These are phyloP conservation scores for Aspergillus jensenii DNA, from an alignment of 2,329 filamentous ascomycete species.

Conservation along the genomic window DNA sequence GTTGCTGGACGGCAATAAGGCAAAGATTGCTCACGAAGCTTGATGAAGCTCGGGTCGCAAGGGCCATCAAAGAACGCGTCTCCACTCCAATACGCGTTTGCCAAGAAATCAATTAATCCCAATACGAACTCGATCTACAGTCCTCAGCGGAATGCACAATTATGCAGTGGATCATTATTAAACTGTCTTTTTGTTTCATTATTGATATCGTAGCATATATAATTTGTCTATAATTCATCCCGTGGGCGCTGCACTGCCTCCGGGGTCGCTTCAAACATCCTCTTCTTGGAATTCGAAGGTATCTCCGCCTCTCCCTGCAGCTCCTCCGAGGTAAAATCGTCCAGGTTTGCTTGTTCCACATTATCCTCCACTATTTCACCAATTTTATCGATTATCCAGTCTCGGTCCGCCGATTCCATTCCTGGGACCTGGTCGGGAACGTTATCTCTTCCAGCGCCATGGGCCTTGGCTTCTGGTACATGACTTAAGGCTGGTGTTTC, in stretches of 20 bases:
- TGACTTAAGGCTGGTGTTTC: conserved; percentile 19
- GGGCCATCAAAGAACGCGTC: conserved; percentile 18
- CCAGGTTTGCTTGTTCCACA: conserved; percentile 26
- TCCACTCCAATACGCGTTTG: conserved; percentile 33
- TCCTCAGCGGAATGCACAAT: background rate
- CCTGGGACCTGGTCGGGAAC: conserved; percentile 23
- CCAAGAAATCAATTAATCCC: conserved; percentile 22
- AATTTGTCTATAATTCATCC: conserved; percentile 38
- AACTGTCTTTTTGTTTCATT: too few relatives aligned
- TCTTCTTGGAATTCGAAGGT: conserved; percentile 48
- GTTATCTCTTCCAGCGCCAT: conserved; percentile 14
- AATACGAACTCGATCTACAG: background rate
- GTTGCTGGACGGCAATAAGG: background rate
- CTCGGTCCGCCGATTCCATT: conserved; percentile 23
- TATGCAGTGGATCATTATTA: too few relatives aligned
- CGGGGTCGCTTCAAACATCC: conserved; percentile 46
- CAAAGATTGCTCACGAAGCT: background rate
- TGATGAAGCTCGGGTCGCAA: conserved; percentile 4
- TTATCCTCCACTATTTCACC: conserved; percentile 38
- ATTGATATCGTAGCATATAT: background rate
- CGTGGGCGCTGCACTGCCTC: conserved; percentile 31
- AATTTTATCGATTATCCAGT: conserved; percentile 43
- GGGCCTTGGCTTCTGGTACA: conserved; percentile 20
- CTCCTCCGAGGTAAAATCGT: conserved; percentile 39
- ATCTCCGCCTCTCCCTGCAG: conserved; percentile 36